Evolutionary conservation across 2,329 filamentous ascomycete species (phyloP).

Genomic region (Zasmidium angulare): DNA sequence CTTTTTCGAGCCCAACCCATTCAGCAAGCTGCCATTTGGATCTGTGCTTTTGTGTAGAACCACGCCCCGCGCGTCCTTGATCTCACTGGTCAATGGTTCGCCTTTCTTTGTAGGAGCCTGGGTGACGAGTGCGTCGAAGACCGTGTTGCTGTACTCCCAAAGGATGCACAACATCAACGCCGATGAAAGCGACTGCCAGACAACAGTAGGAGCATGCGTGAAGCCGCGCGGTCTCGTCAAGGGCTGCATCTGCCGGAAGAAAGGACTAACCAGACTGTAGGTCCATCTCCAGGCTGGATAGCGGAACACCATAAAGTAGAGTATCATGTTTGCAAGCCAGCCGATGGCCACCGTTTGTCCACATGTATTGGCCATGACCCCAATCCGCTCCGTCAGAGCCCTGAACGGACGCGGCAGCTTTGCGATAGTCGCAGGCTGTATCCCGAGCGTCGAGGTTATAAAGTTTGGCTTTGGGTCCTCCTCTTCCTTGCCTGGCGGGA

Average conservation of each 20-base stretch:
- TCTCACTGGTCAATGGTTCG: conserved; percentile 78
- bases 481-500: conserved; percentile 37
- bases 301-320: conserved; percentile 66
- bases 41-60: conserved; percentile 49
- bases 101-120: conserved; percentile 80
- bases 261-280: conserved; percentile 68
- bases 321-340: conserved; percentile 33
- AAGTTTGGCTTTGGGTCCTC: conserved; percentile 27
- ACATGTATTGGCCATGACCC: conserved; percentile 17
- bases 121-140: conserved; percentile 78
- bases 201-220: conserved; percentile 27
- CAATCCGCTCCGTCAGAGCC: conserved; percentile 6
- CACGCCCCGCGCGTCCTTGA: conserved; percentile 52
- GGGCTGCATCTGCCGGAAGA: conserved; percentile 70
- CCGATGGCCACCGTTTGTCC: conserved; percentile 16
- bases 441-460: background rate
- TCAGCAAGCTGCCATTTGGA: conserved; percentile 84
- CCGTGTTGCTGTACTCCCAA: conserved; percentile 74
- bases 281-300: conserved; percentile 66
- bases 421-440: conserved; percentile 3
- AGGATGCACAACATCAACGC: conserved; percentile 67
- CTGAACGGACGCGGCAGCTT: conserved; percentile 13
- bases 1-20: conserved; percentile 81
- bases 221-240: conserved; percentile 61
- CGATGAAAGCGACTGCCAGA: conserved; percentile 47